Percentiles rank a stretch among this genome's conserved stretches.
Conservation (phyloP, 768 basidiomycete species). For the Chalciporus pseudorubinellus region DNA sequence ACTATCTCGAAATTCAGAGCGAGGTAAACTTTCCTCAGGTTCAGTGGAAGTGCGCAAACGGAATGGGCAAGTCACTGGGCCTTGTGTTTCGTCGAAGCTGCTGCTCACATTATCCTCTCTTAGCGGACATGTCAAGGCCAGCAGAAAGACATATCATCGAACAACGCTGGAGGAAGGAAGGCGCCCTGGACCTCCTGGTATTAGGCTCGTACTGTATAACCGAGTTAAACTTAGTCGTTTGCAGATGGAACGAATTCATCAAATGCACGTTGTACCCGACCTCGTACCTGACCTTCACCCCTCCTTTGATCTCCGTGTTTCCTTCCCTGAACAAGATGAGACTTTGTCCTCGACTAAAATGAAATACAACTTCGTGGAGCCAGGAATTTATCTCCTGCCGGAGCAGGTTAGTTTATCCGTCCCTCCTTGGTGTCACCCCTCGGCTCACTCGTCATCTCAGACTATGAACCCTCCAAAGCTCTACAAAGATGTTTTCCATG, state of each 20-base stretch:
- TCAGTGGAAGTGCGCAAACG: conserved; percentile 74
- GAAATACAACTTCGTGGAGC: conserved; percentile 50
- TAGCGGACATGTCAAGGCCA: conserved; percentile 66
- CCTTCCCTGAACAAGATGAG: conserved; percentile 40
- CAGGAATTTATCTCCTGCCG: conserved; percentile 66
- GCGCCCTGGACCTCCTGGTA: conserved; percentile 80
- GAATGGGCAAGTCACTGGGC: conserved; percentile 58
- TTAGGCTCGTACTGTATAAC: not conserved
- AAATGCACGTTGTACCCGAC: conserved; percentile 91
- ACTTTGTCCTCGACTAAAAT: conserved; percentile 19
- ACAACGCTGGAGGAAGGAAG: conserved; percentile 82
- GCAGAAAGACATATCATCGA: conserved; percentile 81
- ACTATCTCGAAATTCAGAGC: conserved; percentile 74
- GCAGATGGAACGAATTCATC: conserved; percentile 90
- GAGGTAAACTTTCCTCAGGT: conserved; percentile 81
- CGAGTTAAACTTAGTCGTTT: not conserved
- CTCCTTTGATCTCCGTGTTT: conserved; percentile 69
- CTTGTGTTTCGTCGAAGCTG: not conserved
- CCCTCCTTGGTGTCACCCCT: not conserved
- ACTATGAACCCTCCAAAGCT: conserved; percentile 65
- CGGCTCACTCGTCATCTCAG: conserved; percentile 33
- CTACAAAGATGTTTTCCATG: conserved; percentile 76
- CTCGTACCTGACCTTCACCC: conserved; percentile 71
- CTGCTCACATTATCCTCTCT: not conserved
- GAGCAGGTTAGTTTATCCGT: conserved; percentile 52